These are phyloP conservation scores for Pichia sporocuriosa DNA, from an alignment of 805 yeast species.

Conservation along the genomic window DNA sequence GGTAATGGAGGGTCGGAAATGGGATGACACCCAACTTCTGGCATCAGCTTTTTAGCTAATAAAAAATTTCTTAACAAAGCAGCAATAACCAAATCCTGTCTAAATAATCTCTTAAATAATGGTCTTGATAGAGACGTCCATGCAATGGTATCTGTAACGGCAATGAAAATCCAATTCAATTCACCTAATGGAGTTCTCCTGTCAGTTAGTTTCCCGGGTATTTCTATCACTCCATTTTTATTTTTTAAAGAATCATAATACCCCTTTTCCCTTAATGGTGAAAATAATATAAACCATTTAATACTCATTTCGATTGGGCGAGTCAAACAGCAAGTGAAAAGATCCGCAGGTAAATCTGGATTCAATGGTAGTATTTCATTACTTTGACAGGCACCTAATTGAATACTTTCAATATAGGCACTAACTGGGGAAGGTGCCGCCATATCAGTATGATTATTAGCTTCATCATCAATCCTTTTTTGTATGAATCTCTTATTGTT, in stretches of 20 bases:
- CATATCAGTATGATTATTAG: conserved; percentile 47
- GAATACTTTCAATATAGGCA: conserved; percentile 80
- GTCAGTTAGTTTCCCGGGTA: conserved; percentile 89
- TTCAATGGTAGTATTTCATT: conserved; percentile 86
- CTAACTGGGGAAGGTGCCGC: conserved; percentile 55
- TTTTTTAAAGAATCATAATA: conserved; percentile 44
- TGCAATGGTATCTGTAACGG: conserved; percentile 96
- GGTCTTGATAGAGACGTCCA: conserved; percentile 91
- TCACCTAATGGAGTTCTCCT: conserved; percentile 95
- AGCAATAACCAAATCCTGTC: conserved; percentile 96
- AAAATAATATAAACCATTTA: conserved; percentile 84
- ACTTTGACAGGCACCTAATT: conserved; percentile 85
- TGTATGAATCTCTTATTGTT: conserved; percentile 88
- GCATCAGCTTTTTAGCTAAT: conserved; percentile 90
- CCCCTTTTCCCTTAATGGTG: conserved; percentile 49
- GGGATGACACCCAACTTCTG: conserved; percentile 88
- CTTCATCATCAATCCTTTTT: conserved; percentile 81
- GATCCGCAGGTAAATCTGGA: conserved; percentile 92
- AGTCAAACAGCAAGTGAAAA: conserved; percentile 91
- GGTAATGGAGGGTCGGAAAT: conserved; percentile 91
- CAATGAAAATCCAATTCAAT: conserved; percentile 94
- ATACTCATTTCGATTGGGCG: conserved; percentile 93
- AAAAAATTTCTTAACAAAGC: conserved; percentile 90
- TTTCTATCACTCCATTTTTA: conserved; percentile 51
- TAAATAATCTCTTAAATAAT: conserved; percentile 77